Conservation (phyloP, 129 eudicot species). For the Flaveria bidentis region DNA sequence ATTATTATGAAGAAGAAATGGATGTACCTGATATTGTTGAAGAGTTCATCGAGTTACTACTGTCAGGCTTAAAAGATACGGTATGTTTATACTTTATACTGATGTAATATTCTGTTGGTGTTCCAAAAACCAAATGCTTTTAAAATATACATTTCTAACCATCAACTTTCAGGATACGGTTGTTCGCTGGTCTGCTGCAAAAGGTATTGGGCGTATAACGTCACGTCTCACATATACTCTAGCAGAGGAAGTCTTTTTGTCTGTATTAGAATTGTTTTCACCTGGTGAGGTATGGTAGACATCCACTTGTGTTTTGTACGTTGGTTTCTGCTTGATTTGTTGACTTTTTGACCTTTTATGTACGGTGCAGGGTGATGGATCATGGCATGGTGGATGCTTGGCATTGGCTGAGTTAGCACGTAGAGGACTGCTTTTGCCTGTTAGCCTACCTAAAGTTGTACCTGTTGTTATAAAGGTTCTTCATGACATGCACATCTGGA, state of each 20-base stretch:
- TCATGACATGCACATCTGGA: slow-evolving; percentile 9
- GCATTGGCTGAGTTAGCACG: slow-evolving; percentile 99
- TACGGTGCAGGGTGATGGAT: slow-evolving; percentile 87
- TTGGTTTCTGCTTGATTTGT: slow-evolving; percentile 3
- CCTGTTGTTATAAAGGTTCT: slow-evolving; percentile 87
- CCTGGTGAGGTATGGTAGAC: slow-evolving; percentile 83
- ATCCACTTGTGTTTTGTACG: slow-evolving; percentile 13
- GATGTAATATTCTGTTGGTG: neutral
- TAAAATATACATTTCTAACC: neutral
- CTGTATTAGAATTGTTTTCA: slow-evolving; percentile 92
- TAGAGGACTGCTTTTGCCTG: slow-evolving; percentile 94
- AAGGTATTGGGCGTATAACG: slow-evolving; percentile 95
- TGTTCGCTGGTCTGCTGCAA: slow-evolving; percentile 99
- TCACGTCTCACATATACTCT: slow-evolving; percentile 75
- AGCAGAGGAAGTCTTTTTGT: slow-evolving; percentile 86
- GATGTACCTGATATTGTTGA: slow-evolving; percentile 90
- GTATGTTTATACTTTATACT: slow-evolving; percentile 49
- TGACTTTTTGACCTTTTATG: slow-evolving; percentile 3
- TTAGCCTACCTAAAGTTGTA: slow-evolving; percentile 93
- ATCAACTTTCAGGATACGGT: slow-evolving; percentile 75
- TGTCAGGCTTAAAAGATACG: slow-evolving; percentile 87
- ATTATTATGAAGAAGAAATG: slow-evolving; percentile 75
- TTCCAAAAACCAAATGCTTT: slow-evolving; percentile 4
- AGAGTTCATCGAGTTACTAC: slow-evolving; percentile 78
- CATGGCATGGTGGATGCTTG: slow-evolving; percentile 99